Evolutionary conservation across 768 basidiomycete genomes (phyloP).

Genomic region (Tylopilus plumbeoviolaceoides): DNA sequence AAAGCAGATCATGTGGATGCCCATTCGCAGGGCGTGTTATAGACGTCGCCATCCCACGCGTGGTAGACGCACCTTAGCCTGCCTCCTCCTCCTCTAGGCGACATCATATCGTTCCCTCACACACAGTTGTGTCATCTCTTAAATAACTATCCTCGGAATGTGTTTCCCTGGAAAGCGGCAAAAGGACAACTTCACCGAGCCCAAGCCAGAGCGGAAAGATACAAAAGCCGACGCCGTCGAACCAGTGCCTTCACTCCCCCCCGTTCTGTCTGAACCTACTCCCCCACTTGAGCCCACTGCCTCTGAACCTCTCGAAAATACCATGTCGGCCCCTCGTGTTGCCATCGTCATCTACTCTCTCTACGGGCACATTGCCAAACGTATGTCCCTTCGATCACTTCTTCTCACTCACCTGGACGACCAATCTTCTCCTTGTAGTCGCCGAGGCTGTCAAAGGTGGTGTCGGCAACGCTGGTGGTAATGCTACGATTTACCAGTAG

Average conservation of each 20-base stretch:
- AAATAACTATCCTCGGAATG: conserved; percentile 22
- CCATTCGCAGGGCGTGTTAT: conserved; percentile 8
- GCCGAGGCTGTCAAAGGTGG: conserved; percentile 53
- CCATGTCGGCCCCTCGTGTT: conserved; percentile 48
- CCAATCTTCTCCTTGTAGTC: conserved; percentile 42
- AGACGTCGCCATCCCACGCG: conserved; percentile 26
- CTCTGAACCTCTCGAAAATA: not conserved
- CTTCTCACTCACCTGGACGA: not conserved
- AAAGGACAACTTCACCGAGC: conserved; percentile 31
- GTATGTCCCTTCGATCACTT: conserved; percentile 37
- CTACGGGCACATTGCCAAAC: conserved; percentile 67
- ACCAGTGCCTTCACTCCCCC: conserved; percentile 2
- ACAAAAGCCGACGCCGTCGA: conserved; percentile 9
- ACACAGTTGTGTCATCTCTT: not conserved
- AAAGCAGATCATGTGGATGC: conserved; percentile 12
- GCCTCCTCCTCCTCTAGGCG: not conserved
- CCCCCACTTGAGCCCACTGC: not conserved
- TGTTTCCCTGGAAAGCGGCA: conserved; percentile 39
- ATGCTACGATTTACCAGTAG: conserved; percentile 53
- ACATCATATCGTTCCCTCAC: conserved; percentile 6
- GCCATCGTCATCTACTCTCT: conserved; percentile 73
- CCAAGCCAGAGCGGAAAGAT: conserved; percentile 12
- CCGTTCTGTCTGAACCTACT: not conserved
- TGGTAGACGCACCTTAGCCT: conserved; percentile 3
- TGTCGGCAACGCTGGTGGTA: conserved; percentile 46